Evolutionary conservation across 257 asterid genomes (phyloP).

Genomic region (Penstemon newberryi): DNA sequence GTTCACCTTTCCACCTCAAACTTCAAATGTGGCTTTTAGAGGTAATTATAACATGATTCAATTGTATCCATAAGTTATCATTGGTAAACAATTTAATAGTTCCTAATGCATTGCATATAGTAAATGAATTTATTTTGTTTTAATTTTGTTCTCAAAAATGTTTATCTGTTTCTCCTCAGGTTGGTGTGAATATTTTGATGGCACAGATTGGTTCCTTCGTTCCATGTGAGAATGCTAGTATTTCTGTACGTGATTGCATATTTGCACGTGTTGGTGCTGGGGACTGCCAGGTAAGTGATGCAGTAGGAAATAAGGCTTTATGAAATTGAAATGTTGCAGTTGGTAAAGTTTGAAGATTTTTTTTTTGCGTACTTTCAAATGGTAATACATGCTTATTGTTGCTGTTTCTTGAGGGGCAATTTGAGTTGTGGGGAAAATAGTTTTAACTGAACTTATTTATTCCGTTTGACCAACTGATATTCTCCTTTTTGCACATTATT

Average conservation of each 20-base stretch:
- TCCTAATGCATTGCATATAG: neutral
- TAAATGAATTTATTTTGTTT: neutral
- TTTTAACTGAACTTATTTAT: slow-evolving; percentile 12
- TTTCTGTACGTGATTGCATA: slow-evolving; percentile 93
- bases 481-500: slow-evolving; percentile 13
- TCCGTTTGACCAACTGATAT: slow-evolving; percentile 22
- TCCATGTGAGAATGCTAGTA: slow-evolving; percentile 82
- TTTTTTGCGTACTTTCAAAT: neutral
- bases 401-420: neutral
- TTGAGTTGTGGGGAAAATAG: slow-evolving; percentile 6
- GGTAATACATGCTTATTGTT: neutral
- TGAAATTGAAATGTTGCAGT: slow-evolving; percentile 23
- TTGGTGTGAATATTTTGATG: slow-evolving; percentile 92
- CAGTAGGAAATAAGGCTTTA: slow-evolving; percentile 12
- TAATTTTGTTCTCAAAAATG: neutral
- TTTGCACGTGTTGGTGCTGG: slow-evolving; percentile 99
- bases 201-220: slow-evolving; percentile 94
- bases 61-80: slow-evolving; percentile 2
- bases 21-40: slow-evolving; percentile 5
- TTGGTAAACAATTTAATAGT: neutral
- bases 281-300: slow-evolving; percentile 84
- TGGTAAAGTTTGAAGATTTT: slow-evolving; percentile 2
- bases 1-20: slow-evolving; percentile 13
- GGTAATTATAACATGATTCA: neutral
- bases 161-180: slow-evolving; percentile 47